A percentile compares a stretch with the other conserved stretches of the same genome.
phyloP scores from a whole-genome alignment of 768 basidiomycete species.

The Coprinopsis strossmayeri region DNA sequence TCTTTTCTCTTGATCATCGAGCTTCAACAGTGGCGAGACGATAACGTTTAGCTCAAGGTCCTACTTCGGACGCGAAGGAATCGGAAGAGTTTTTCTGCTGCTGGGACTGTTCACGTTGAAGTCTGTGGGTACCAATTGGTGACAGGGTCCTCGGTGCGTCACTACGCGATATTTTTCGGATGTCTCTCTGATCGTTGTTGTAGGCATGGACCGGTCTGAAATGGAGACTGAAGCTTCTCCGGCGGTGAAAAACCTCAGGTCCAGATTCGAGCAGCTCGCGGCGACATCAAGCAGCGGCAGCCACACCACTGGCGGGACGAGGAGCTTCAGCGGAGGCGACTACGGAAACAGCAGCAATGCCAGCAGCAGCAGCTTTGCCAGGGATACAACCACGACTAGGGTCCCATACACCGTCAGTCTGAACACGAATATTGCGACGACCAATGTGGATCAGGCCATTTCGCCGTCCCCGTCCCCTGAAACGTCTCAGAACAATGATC shows the following conservation, averaged over 20 bases:
- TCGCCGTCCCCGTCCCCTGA: neutral
- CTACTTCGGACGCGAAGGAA: too few species aligned
- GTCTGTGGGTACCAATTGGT: too few species aligned
- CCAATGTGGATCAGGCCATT: neutral
- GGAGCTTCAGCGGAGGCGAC: neutral
- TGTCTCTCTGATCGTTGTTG: neutral
- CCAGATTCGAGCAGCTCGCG: slow-evolving; percentile 66
- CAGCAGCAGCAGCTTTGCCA: neutral
- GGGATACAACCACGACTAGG: neutral
- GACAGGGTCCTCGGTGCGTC: neutral
- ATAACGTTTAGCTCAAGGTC: too few species aligned
- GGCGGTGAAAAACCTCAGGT: slow-evolving; percentile 64
- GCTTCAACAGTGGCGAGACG: too few species aligned
- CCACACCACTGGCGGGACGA: neutral
- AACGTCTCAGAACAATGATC: neutral
- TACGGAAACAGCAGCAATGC: slow-evolving; percentile 12
- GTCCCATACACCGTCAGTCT: neutral
- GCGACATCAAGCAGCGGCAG: slow-evolving; percentile 3
- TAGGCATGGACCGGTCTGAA: slow-evolving; percentile 16
- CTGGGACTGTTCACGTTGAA: too few species aligned
- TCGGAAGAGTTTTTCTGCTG: too few species aligned
- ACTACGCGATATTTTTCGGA: neutral
- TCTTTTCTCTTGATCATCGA: too few species aligned
- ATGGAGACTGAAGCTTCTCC: slow-evolving; percentile 51
- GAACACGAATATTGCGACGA: neutral